Base-by-base conservation (phyloP, 1,139 yeast species). In the Suhomyces atakaporum region DNA sequence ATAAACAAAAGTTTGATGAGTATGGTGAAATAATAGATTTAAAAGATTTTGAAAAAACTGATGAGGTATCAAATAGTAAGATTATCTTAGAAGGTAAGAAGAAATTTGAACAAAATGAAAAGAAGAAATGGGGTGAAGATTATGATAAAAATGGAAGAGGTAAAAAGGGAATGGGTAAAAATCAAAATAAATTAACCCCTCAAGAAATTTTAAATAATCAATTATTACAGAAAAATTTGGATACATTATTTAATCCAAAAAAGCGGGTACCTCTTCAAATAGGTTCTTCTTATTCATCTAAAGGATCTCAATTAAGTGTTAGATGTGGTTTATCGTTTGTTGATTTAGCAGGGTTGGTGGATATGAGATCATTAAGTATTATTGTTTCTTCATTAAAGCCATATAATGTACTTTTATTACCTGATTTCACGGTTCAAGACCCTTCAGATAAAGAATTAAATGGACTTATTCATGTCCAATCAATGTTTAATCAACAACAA, bases 331-430 rank as follows among this genome's bases (percentile, higher is more conserved):
- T 90, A 14, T 77, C 88, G 6, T 89, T 71, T 56, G 78, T 92
- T 38, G 97, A 92, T 56, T 70, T 90, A 43, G 79, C 90, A 11
- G 96, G 97, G 10, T 62, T 85, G 15, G 94, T 89, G 2, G 97
- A 92, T 54, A 69, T 84, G 43, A 73, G 97, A 44, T 90, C 97
- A 0, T 63, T 89, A 42, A 75, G 83, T 39, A 80, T 87, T 61
- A 86, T 90, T 42, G 73, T 88, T 29, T 87, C 94, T 21, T 75
- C 85, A 2, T 66, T 92, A 38, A 86, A 86, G 50, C 96, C 98
- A 7, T 75, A 81, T 38, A 82, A 83, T 51, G 70, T 90, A 32
- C 67, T 92, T 13, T 59, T 87, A 13, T 56, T 75, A 12, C 73
- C 77, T 2, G 83, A 78, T 39, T 54, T 66, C 9, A 58, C 75